These are phyloP conservation scores for Termitomyces sp. DNA, from an alignment of 1,284 basidiomycete species.

Conservation along the genomic window DNA sequence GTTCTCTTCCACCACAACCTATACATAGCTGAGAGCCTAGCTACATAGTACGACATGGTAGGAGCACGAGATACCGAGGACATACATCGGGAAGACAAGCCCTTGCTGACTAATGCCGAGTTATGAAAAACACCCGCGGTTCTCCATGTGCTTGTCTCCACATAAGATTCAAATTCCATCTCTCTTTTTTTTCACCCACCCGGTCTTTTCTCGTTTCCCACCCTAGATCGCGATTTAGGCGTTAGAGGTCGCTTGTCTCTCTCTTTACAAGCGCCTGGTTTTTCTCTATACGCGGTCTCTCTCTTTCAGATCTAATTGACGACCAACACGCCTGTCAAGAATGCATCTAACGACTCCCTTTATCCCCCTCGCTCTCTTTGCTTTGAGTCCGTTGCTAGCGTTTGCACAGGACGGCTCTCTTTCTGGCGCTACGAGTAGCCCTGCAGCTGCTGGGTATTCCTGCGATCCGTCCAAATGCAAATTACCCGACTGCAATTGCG, in stretches of 20 bases:
- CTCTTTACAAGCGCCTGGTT: not conserved
- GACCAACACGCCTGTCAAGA: not conserved
- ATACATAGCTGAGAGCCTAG: not conserved
- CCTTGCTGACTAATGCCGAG: slow-evolving; percentile 12
- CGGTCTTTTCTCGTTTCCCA: not conserved
- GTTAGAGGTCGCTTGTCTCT: not conserved
- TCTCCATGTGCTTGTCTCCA: not conserved
- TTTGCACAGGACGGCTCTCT: slow-evolving; percentile 52
- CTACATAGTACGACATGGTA: not conserved
- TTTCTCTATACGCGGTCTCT: not conserved
- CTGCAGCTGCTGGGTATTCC: slow-evolving; percentile 57
- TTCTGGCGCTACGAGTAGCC: slow-evolving; percentile 41
- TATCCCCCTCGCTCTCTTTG: slow-evolving; percentile 30
- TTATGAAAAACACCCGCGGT: slow-evolving; percentile 8
- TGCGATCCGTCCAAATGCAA: slow-evolving; percentile 64
- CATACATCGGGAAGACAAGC: not conserved
- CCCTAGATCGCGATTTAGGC: not conserved
- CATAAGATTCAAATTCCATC: slow-evolving; percentile 1
- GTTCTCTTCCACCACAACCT: not conserved
- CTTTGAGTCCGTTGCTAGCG: slow-evolving; percentile 31
- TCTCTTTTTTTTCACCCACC: not conserved
- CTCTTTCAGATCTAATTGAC: slow-evolving; percentile 1
- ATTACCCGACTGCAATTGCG: slow-evolving; percentile 69
- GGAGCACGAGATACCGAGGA: not conserved
- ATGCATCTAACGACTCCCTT: slow-evolving; percentile 23